A percentile compares a stretch with the other conserved stretches of the same genome.
phyloP scores from a whole-genome alignment of 345 rosid species.

The Gossypium anomalum region DNA sequence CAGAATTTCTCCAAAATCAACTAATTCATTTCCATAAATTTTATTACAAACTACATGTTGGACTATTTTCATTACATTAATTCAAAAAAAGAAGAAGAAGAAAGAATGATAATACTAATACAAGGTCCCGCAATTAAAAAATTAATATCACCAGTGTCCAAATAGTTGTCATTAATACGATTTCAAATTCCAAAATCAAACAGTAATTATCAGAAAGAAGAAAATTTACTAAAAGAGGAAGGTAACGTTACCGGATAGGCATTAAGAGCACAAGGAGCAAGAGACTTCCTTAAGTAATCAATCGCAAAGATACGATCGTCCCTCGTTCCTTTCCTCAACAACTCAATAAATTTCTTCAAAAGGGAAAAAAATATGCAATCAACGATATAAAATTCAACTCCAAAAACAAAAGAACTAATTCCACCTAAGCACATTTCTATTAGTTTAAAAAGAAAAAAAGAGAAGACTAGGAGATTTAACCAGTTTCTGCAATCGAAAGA shows the following conservation, averaged over 20 bases:
- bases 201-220: background rate
- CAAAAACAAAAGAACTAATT: background rate
- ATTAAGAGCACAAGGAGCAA: slow-evolving; percentile 96
- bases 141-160: background rate
- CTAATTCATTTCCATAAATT: background rate
- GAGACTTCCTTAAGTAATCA: slow-evolving; percentile 68
- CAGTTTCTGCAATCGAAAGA: slow-evolving; percentile 88
- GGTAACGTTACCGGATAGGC: slow-evolving; percentile 71
- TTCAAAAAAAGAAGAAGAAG: background rate
- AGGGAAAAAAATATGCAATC: background rate
- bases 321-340: slow-evolving; percentile 66
- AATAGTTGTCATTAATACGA: background rate
- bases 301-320: slow-evolving; percentile 67
- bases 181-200: background rate
- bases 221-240: background rate
- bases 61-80: background rate
- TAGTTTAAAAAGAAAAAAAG: background rate
- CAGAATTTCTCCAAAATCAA: background rate
- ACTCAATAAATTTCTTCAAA: slow-evolving; percentile 82
- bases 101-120: background rate
- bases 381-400: background rate
- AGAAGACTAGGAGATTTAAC: slow-evolving; percentile 24
- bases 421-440: slow-evolving; percentile 7
- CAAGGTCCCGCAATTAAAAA: background rate
- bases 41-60: background rate